Conservation (phyloP, 2,329 filamentous ascomycete genomes). For the Chrysoporthe puriensis region DNA sequence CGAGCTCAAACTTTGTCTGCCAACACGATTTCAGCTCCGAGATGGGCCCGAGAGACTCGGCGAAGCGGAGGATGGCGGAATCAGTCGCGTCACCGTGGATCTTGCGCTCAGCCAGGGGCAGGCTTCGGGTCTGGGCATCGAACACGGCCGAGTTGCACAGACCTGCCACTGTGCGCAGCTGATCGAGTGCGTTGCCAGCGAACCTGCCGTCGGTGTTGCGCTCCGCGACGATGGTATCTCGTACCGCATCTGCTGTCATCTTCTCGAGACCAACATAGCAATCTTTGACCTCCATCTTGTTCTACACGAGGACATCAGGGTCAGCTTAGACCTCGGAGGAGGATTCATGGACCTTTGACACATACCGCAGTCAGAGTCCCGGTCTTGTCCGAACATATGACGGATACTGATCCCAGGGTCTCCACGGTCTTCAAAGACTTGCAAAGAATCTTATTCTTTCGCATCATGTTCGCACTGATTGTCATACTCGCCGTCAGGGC, state of each 20-base stretch:
- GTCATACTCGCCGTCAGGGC: constrained; percentile 72
- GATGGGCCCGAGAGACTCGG: constrained; percentile 66
- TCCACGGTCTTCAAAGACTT: constrained; percentile 81
- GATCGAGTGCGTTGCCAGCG: constrained; percentile 51
- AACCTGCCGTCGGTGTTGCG: constrained; percentile 33
- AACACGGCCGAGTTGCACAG: constrained; percentile 79
- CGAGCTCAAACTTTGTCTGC: constrained; percentile 68
- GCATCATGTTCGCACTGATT: constrained; percentile 77
- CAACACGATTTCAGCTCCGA: constrained; percentile 63
- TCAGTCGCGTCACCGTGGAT: constrained; percentile 79
- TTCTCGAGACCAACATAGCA: constrained; percentile 60
- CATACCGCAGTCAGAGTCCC: constrained; percentile 65
- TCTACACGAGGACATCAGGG: constrained; percentile 43
- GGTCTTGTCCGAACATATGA: constrained; percentile 79
- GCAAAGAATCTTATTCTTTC: constrained; percentile 76
- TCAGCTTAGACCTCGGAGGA: not conserved
- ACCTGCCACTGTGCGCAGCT: constrained; percentile 64
- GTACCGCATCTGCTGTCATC: constrained; percentile 55
- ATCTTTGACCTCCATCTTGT: constrained; percentile 74
- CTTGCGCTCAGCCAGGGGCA: constrained; percentile 63
- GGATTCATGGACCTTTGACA: not conserved
- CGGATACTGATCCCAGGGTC: constrained; percentile 72
- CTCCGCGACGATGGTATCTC: constrained; percentile 41
- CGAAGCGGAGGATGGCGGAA: constrained; percentile 72
- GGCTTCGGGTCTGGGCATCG: constrained; percentile 63